Evolutionary conservation across 2,329 filamentous ascomycete genomes (phyloP).

Genomic region (Sporothrix variecibatus): DNA sequence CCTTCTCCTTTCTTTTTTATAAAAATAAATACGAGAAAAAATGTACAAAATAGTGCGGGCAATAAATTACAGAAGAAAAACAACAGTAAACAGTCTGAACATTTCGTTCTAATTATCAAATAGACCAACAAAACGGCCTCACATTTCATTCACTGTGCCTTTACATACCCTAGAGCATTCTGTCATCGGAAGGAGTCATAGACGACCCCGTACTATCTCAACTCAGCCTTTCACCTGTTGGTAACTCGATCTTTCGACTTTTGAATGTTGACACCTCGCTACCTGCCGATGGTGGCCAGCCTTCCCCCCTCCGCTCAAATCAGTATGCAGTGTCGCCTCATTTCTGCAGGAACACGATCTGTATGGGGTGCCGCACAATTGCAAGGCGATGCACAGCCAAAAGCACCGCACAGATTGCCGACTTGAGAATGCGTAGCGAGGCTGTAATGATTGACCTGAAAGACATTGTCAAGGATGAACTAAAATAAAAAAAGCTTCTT

Average conservation of each 20-base stretch:
- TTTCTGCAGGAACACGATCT: conserved; percentile 12
- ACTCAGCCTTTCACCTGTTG: no score
- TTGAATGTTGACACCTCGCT: not conserved
- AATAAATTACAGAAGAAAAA: not conserved
- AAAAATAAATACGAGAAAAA: no score
- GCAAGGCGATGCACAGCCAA: not conserved
- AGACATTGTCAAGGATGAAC: not conserved
- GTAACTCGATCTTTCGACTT: no score
- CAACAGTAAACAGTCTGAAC: not conserved
- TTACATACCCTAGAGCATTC: no score
- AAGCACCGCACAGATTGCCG: not conserved
- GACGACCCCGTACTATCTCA: no score
- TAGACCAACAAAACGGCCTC: not conserved
- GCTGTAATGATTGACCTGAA: not conserved
- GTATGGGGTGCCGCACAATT: not conserved
- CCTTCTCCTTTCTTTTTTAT: not conserved
- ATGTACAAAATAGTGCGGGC: no score
- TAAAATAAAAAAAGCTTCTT: not conserved
- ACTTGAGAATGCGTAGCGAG: not conserved
- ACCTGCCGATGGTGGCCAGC: not conserved
- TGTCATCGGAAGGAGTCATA: not conserved
- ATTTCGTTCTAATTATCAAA: not conserved
- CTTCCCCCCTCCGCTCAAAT: not conserved
- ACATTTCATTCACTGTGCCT: no score
- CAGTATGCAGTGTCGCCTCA: not conserved